Percentiles rank a stretch among this genome's conserved stretches.
phyloP scores from a whole-genome alignment of 495 filamentous ascomycete genomes.

The Oidiodendron maius region DNA sequence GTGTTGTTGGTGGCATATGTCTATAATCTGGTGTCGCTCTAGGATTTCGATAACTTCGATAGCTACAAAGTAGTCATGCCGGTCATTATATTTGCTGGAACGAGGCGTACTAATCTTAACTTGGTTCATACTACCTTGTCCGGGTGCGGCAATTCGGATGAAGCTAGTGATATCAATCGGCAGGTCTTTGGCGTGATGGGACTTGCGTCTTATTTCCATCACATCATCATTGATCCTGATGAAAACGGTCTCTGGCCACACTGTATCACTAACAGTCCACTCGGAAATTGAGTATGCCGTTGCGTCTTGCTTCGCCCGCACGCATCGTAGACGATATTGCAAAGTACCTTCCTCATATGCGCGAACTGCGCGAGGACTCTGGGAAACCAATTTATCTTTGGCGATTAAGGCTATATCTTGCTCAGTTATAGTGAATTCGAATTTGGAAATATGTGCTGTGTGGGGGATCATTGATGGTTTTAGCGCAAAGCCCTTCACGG shows the following conservation, averaged over 20 bases:
- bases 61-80: conserved; percentile 44
- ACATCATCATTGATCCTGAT: conserved; percentile 57
- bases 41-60: conserved; percentile 56
- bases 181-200: conserved; percentile 67
- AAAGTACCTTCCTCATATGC: conserved; percentile 15
- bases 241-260: conserved; percentile 61
- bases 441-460: conserved; percentile 5
- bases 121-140: conserved; percentile 44
- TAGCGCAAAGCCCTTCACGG: conserved; percentile 16
- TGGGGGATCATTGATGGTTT: conserved; percentile 9
- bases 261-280: conserved; percentile 57
- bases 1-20: conserved; percentile 28
- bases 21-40: conserved; percentile 42
- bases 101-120: conserved; percentile 49
- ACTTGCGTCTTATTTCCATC: conserved; percentile 56
- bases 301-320: conserved; percentile 23
- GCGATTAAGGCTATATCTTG: conserved; percentile 9
- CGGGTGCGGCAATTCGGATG: conserved; percentile 25
- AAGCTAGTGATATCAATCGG: conserved; percentile 63
- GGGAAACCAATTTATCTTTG: conserved; percentile 2
- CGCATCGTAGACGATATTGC: conserved; percentile 28
- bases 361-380: conserved; percentile 3
- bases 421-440: conserved; percentile 15
- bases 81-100: conserved; percentile 27
- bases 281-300: conserved; percentile 18